Conservation (phyloP, 139 green algal genomes). For the Chlorella ohadii region DNA sequence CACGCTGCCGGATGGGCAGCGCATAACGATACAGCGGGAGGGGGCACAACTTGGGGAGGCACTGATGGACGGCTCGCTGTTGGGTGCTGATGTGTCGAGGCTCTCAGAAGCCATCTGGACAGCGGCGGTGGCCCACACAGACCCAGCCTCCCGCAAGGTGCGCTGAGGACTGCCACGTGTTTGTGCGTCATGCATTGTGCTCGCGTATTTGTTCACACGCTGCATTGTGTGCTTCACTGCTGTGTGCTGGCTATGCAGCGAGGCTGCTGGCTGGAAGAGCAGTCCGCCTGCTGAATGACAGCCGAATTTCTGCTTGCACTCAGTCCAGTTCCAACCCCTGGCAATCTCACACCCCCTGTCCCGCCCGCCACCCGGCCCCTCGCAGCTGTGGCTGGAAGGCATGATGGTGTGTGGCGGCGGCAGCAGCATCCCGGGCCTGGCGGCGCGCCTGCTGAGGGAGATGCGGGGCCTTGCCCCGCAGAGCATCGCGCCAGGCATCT, state of each 20-base stretch:
- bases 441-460: conserved; percentile 53
- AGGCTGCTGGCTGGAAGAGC: not conserved
- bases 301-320: too few species aligned
- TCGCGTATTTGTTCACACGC: too few species aligned
- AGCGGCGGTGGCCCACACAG: not conserved
- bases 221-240: too few species aligned
- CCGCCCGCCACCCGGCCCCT: not conserved
- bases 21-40: conserved; percentile 47
- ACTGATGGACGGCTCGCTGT: conserved; percentile 55
- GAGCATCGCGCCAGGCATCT: conserved; percentile 39
- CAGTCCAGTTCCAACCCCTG: not conserved
- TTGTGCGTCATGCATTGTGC: too few species aligned
- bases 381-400: conserved; percentile 53
- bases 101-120: conserved; percentile 43
- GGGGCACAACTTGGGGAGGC: conserved; percentile 52
- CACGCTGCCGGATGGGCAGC: conserved; percentile 71
- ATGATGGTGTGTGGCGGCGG: conserved; percentile 71
- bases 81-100: conserved; percentile 36
- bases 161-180: too few species aligned
- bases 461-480: conserved; percentile 42
- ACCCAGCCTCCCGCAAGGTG: conserved; percentile 51
- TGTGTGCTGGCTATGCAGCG: not conserved
- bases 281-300: too few species aligned
- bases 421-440: conserved; percentile 47
- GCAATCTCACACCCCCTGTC: not conserved